Evolutionary conservation across 768 basidiomycete genomes (phyloP), one percentile per base, ranked within the genome.

Genomic region (Collybia mongolica): DNA sequence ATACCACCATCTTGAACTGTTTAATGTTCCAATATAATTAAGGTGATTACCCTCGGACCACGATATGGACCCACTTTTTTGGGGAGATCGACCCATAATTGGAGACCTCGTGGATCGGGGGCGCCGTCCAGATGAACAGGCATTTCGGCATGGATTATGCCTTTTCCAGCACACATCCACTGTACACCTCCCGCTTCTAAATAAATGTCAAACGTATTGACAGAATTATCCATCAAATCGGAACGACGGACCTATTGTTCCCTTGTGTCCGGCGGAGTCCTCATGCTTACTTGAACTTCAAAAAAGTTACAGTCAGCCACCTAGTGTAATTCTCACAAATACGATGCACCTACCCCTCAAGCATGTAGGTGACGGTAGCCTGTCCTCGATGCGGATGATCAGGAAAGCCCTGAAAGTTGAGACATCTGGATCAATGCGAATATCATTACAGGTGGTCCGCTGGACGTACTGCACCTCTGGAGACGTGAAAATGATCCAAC

Each of bases 301-400:
- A n/a, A 28, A 24, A n/a, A 28, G 19, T 8, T 11, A n/a, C 44
- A 44, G 17, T 47, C 46, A 38, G 36, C 35, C 39, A 32, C 14
- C 39, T 44, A 47, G 20, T 15, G 5, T 19, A 17, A 7, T 23
- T 22, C 6, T 15, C 22, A 37, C 6, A 20, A 5, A 22, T 6
- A 17, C 2, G 3, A 6, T 41, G 20, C 14, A 38, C 69, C 26
- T 61, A 85, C 81, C 91, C 93, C 71, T 90, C 76, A 0, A 93
- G 73, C 84, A 97, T 87, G 66, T 96, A 96, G 0, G 93, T 94
- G 3, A 90, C 86, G 1, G 88, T 91, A 3, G 86, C 85, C 65
- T 94, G 93, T 3, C 93, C 94, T 15, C 93, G 79, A 65, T 95
- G 94, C 2, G 94, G 93, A 64, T 96, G 94, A 63, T 97, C 95